Evolutionary conservation across 768 basidiomycete genomes (phyloP).

Genomic region (Rhodosporidiobolus odoratus): DNA sequence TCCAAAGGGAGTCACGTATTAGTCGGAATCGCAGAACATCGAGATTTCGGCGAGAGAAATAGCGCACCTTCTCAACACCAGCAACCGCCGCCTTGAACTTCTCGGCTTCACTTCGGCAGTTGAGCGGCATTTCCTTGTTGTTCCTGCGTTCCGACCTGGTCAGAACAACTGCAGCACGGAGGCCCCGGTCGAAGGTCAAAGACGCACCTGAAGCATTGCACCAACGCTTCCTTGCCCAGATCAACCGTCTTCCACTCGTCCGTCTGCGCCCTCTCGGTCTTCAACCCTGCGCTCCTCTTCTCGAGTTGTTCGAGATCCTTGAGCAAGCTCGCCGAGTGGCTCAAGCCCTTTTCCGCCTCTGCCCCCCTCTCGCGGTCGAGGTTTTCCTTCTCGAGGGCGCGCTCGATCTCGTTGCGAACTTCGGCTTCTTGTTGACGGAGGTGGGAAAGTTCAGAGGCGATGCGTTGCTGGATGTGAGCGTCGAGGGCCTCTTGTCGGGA

Average conservation of each 20-base stretch:
- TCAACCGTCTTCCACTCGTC: slow-evolving; percentile 54
- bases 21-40: not conserved
- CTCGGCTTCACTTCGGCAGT: slow-evolving; percentile 33
- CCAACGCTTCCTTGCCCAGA: slow-evolving; percentile 57
- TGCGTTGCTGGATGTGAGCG: slow-evolving; percentile 64
- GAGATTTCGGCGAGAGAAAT: not conserved
- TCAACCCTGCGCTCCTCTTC: slow-evolving; percentile 64
- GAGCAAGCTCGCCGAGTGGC: slow-evolving; percentile 56
- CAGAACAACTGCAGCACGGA: slow-evolving; percentile 44
- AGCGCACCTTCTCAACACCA: slow-evolving; percentile 29
- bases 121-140: slow-evolving; percentile 30
- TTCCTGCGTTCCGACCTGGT: slow-evolving; percentile 1
- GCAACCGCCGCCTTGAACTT: slow-evolving; percentile 39
- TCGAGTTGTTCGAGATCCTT: slow-evolving; percentile 72
- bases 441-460: slow-evolving; percentile 62
- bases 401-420: slow-evolving; percentile 67
- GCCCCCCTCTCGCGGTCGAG: slow-evolving; percentile 63
- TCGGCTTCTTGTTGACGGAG: slow-evolving; percentile 65
- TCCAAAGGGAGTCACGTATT: not conserved
- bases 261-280: slow-evolving; percentile 51
- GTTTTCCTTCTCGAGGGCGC: slow-evolving; percentile 79
- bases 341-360: slow-evolving; percentile 50
- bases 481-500: slow-evolving; percentile 71
- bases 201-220: slow-evolving; percentile 64
- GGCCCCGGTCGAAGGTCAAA: not conserved